phyloP scores from a whole-genome alignment of 2,329 filamentous ascomycete genomes.

The Xylariaceae sp. region DNA sequence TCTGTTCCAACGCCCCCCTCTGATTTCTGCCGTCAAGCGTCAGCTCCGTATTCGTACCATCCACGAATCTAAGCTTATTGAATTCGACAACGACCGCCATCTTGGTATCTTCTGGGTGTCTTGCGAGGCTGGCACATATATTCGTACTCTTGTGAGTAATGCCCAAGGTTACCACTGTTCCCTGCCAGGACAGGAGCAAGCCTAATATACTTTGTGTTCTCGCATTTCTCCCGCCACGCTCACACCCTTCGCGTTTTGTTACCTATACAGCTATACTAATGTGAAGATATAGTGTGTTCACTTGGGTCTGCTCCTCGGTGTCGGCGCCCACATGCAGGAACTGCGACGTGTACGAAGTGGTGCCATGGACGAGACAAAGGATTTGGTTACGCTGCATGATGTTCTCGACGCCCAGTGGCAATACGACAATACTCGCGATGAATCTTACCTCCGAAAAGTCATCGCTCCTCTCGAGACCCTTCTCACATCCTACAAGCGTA shows the following conservation, averaged over 20 bases:
- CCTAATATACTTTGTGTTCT: not conserved
- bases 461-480: constrained; percentile 92
- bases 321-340: constrained; percentile 98
- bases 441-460: constrained; percentile 85
- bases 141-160: constrained; percentile 67
- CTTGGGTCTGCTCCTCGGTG: constrained; percentile 69
- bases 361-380: constrained; percentile 88
- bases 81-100: constrained; percentile 98
- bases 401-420: constrained; percentile 95
- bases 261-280: not conserved
- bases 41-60: constrained; percentile 98
- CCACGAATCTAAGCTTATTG: constrained; percentile 91
- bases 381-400: constrained; percentile 90
- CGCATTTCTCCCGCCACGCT: not conserved
- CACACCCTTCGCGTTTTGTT: not conserved
- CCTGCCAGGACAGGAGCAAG: too few relatives aligned
- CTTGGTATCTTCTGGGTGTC: constrained; percentile 99
- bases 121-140: constrained; percentile 98
- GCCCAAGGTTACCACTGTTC: constrained; percentile 5
- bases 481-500: constrained; percentile 87
- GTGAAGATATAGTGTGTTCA: constrained; percentile 64
- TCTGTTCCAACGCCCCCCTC: constrained; percentile 91
- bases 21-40: constrained; percentile 98
- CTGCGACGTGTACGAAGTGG: constrained; percentile 88
- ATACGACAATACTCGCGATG: constrained; percentile 92